Evolutionary conservation across 2,329 filamentous ascomycete genomes (phyloP), one percentile per base, ranked within the genome.

Genomic region (Anthostomella pinea): DNA sequence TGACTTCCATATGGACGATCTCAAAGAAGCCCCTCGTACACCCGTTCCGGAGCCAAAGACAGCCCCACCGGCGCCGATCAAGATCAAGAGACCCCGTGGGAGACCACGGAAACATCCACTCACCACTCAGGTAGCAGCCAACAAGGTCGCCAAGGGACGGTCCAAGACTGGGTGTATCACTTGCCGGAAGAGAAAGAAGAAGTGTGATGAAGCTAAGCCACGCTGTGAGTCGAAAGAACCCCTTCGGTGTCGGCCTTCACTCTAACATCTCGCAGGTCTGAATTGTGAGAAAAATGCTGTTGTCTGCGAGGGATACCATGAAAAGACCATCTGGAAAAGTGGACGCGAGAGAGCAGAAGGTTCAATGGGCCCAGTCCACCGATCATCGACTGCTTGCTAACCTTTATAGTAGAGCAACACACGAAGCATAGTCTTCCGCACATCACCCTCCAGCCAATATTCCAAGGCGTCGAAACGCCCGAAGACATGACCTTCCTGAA

Each of bases 221-320:
- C 68, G 75, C 56, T 84, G 79, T 83, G 24, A 46, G 38, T 38
- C 26, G n/a, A 22, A 3, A 14, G 3, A 43, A 15, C 20, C 34
- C 38, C 26, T 30, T 35, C 19, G 20, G 24, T n/a, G 8, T 19
- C 25, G 8, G 5, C 13, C 15, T 14, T 23, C 19, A 16, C 18
- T 14, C 27, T 31, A 20, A 27, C 10, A 10, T 19, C 52, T 18
- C 60, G 46, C 38, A 88, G 84, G 86, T 52, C 73, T 87, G 62
- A 94, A 94, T 54, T 95, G 89, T 57, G 84, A 93, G 65, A 95
- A 95, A 72, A 95, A 95, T 59, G 87, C 88, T 7, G 87, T 95
- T 9, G 79, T 90, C 9, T 95, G 89, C 58, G 88, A 95, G 64
- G 89, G 89, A 9, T 95, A 95, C 57, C 86, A 87, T 33, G 84